Evolutionary conservation across 768 basidiomycete species (phyloP), one percentile per base, ranked within the genome.

Genomic region (Amanita muscaria): DNA sequence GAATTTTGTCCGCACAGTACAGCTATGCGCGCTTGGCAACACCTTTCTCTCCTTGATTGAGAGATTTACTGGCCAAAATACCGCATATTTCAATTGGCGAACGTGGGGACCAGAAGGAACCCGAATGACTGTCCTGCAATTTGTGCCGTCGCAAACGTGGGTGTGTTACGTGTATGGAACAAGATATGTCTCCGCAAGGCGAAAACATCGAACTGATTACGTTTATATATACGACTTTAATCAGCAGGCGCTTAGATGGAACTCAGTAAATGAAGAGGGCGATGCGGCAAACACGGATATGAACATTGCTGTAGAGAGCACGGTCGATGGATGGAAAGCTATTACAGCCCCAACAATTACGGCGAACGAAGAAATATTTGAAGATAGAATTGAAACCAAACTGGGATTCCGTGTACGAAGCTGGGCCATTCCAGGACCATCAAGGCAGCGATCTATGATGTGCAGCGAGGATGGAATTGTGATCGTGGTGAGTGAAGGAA

Each of bases 401-500:
- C 54, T 80, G 41, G 74, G 76, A 25, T 78, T 69, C 55, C 64
- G 68, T 27, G 54, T 69, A 15, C 61, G 59, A 45, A 57, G 53
- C 5, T 44, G 61, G 37, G 30, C 49, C 10, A 29, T 69, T 42
- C 55, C 55, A 40, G 50, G 50, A 37, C 48, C 53, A 22, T 56
- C 58, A 25, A 39, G 27, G 18, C 54, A 49, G 34, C 10, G 50
- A 52, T 45, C 60, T 39, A 66, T 64, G 6, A 71, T 83, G 70
- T 73, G 78, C 61, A 72, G 67, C 49, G 77, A 79, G 56, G 79
- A 81, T 57, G 64, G 60, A 47, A 49, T 81, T 6, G 59, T 83
- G 39, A 58, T 77, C 3, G 73, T 30, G 66, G 74, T 53, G 70
- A 74, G 58, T 55, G 27, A 16, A 30, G 6, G n/a, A 5, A 14